Evolutionary conservation across 1,284 basidiomycete genomes (phyloP).

Genomic region (Ustilago cynodontis): DNA sequence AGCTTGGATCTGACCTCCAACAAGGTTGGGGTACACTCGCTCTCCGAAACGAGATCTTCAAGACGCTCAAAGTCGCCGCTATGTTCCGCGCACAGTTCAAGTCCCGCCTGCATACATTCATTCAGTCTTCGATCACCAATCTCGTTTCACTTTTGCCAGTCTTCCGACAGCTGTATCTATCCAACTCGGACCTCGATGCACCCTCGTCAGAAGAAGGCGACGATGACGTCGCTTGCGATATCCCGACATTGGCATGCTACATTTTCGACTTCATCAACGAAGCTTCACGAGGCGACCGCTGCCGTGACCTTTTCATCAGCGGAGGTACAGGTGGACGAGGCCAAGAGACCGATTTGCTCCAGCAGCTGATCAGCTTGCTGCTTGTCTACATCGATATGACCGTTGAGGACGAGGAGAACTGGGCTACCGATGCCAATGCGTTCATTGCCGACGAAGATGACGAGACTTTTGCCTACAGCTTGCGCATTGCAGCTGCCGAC

Average conservation of each 20-base stretch:
- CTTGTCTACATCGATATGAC: constrained; percentile 88
- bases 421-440: constrained; percentile 87
- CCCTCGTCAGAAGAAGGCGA: constrained; percentile 79
- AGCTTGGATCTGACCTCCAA: constrained; percentile 18
- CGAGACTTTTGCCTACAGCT: constrained; percentile 83
- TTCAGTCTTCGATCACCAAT: constrained; percentile 36
- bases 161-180: constrained; percentile 55
- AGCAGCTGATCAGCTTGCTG: constrained; percentile 75
- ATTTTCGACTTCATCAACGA: constrained; percentile 84
- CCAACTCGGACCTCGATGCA: constrained; percentile 73
- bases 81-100: constrained; percentile 62
- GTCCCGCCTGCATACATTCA: constrained; percentile 35
- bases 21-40: constrained; percentile 52
- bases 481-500: constrained; percentile 86
- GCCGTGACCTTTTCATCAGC: constrained; percentile 76
- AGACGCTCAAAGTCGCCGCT: constrained; percentile 61
- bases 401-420: constrained; percentile 90
- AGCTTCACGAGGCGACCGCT: constrained; percentile 76
- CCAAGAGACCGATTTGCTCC: constrained; percentile 72
- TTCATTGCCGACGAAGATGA: constrained; percentile 97
- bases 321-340: constrained; percentile 62
- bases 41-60: constrained; percentile 59
- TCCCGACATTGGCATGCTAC: constrained; percentile 81
- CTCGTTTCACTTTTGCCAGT: constrained; percentile 47
- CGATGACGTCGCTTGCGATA: constrained; percentile 75